Percentiles rank a stretch among this genome's conserved stretches.
Conservation (phyloP, 768 basidiomycete genomes). For the Kwoniella sp. region DNA sequence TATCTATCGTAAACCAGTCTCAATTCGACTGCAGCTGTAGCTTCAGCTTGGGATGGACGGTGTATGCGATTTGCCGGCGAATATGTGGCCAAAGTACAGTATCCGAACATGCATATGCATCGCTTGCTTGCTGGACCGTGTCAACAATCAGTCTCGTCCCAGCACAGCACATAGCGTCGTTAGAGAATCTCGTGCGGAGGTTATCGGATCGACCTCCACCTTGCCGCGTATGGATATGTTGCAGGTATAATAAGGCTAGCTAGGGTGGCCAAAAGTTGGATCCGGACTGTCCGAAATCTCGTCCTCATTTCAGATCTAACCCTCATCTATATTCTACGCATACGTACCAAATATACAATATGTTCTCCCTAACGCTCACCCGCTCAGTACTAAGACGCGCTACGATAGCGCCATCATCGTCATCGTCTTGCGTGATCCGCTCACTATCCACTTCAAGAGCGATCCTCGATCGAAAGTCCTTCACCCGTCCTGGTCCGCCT, state of each 20-base stretch:
- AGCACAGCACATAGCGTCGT: neutral
- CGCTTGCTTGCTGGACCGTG: no score
- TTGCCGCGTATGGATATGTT: neutral
- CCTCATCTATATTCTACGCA: neutral
- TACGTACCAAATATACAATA: neutral
- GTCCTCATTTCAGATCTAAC: no score
- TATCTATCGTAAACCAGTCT: no score
- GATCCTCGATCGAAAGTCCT: constrained; percentile 14
- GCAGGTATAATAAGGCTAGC: neutral
- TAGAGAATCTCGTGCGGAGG: no score
- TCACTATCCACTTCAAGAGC: neutral
- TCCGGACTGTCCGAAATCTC: no score
- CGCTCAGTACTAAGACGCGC: neutral
- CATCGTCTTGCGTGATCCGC: neutral
- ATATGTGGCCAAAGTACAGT: no score
- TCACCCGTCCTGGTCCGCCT: constrained; percentile 49
- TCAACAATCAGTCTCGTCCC: no score
- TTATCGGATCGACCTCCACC: constrained; percentile 2
- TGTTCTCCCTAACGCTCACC: neutral
- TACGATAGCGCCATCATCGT: neutral
- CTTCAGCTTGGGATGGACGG: no score
- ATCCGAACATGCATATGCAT: no score
- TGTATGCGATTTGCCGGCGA: no score
- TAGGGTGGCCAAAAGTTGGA: neutral
- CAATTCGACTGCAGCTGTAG: no score